A percentile compares a stretch with the other conserved stretches of the same genome.
Evolutionary conservation across 805 yeast genomes (phyloP).

Genomic region (Hemisphaericaspora nanyangensis): DNA sequence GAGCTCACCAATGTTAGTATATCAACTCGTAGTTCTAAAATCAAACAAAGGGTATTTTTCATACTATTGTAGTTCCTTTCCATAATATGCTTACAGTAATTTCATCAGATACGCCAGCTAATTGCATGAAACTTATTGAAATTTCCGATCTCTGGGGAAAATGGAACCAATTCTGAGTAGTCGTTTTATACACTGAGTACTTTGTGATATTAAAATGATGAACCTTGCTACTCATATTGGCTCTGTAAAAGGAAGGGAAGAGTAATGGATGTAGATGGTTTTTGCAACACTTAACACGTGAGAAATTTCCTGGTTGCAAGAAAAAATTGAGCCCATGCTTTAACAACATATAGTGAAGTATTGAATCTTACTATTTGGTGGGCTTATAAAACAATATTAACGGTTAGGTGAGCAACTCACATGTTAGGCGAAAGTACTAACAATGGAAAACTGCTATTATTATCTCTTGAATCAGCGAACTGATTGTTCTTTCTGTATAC

Average conservation of each 20-base stretch:
- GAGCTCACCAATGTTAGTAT: conserved; percentile 1
- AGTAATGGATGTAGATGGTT: not conserved
- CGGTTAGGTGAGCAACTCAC: too few relatives aligned
- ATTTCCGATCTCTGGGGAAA: conserved; percentile 27
- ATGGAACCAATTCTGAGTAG: conserved; percentile 23
- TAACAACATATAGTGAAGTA: too few relatives aligned
- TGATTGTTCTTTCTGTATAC: too few relatives aligned
- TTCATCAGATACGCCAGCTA: conserved; percentile 5
- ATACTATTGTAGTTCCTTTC: conserved; percentile 18
- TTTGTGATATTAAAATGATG: conserved; percentile 7
- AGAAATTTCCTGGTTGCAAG: not conserved
- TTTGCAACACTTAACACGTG: not conserved
- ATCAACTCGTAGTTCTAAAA: not conserved
- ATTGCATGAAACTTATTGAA: conserved; percentile 13
- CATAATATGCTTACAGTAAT: conserved; percentile 12
- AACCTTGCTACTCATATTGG: not conserved
- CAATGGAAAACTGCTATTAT: too few relatives aligned
- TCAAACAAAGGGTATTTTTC: conserved; percentile 4
- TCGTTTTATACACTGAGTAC: conserved; percentile 4
- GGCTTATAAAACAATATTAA: too few relatives aligned
- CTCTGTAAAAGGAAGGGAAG: too few relatives aligned
- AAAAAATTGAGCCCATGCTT: too few relatives aligned
- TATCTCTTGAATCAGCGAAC: too few relatives aligned
- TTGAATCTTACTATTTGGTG: too few relatives aligned
- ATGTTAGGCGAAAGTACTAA: too few relatives aligned